A percentile compares a stretch with the other conserved stretches of the same genome.
phyloP scores from a whole-genome alignment of 257 asterid species.

The Verbascum thapsus region DNA sequence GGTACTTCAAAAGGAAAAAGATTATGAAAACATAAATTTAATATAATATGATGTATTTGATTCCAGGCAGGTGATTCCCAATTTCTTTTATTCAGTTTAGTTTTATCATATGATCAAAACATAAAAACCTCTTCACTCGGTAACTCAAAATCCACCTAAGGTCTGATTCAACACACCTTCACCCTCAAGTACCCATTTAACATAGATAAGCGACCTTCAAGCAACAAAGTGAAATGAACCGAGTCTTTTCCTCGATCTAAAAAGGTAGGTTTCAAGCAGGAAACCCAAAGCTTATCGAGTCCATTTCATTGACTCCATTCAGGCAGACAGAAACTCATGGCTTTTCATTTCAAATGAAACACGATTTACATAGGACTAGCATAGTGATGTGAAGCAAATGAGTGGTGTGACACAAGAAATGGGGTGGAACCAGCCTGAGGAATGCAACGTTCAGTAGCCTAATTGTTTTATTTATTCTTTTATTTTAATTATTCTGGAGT shows the following conservation, averaged over 20 bases:
- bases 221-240: background rate
- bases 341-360: background rate
- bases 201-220: slow-evolving; percentile 16
- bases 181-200: slow-evolving; percentile 8
- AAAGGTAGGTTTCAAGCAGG: slow-evolving; percentile 1
- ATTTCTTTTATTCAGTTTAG: background rate
- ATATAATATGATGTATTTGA: background rate
- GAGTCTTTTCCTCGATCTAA: background rate
- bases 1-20: slow-evolving; percentile 3
- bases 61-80: background rate
- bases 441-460: too few species aligned
- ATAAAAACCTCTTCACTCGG: background rate
- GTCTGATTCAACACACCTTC: slow-evolving; percentile 2
- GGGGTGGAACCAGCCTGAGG: too few species aligned
- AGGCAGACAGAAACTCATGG: background rate
- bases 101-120: slow-evolving; percentile 17
- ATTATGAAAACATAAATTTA: background rate
- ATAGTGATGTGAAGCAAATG: too few species aligned
- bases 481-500: too few species aligned
- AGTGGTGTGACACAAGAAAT: too few species aligned
- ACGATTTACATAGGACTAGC: background rate
- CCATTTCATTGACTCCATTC: slow-evolving; percentile 12
- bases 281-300: slow-evolving; percentile 5
- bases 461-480: too few species aligned
- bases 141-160: background rate